Percentiles rank a stretch among this genome's conserved stretches.
phyloP scores from a whole-genome alignment of 75 land plant genomes.

The Azolla pinnata region DNA sequence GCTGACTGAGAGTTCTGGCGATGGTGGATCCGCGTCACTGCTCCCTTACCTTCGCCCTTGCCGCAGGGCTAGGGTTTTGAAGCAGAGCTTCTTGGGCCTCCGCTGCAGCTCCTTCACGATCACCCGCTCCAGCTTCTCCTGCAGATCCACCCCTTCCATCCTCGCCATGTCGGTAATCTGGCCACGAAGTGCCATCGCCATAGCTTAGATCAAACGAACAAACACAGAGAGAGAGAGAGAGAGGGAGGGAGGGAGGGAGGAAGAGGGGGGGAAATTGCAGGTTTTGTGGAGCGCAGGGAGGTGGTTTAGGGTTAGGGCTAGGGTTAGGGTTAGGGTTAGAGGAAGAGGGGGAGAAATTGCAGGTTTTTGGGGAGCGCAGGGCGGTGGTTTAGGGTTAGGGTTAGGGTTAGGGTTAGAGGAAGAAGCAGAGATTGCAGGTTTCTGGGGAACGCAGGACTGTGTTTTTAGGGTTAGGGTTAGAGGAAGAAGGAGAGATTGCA shows the following conservation, averaged over 20 bases:
- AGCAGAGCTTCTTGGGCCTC: too few relatives aligned
- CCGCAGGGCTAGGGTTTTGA: too few relatives aligned
- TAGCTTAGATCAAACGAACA: background rate
- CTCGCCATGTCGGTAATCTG: background rate
- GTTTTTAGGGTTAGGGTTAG: background rate
- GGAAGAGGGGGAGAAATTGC: background rate
- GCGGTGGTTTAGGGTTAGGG: background rate
- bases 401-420: background rate
- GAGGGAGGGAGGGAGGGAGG: background rate
- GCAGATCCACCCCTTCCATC: background rate
- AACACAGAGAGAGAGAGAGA: background rate
- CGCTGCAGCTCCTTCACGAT: background rate
- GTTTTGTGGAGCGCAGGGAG: background rate
- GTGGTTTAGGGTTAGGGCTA: background rate
- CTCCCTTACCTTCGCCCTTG: too few relatives aligned
- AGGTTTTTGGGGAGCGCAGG: background rate
- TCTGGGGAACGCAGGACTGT: background rate
- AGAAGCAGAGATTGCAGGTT: background rate
- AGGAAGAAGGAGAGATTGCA: background rate
- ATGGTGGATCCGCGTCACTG: too few relatives aligned
- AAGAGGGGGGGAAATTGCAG: background rate
- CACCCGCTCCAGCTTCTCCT: background rate
- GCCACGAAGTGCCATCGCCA: background rate
- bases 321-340: background rate
- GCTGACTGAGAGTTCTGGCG: too few relatives aligned